Conservation (phyloP, 2,329 filamentous ascomycete genomes). For the Paraphoma sp. region DNA sequence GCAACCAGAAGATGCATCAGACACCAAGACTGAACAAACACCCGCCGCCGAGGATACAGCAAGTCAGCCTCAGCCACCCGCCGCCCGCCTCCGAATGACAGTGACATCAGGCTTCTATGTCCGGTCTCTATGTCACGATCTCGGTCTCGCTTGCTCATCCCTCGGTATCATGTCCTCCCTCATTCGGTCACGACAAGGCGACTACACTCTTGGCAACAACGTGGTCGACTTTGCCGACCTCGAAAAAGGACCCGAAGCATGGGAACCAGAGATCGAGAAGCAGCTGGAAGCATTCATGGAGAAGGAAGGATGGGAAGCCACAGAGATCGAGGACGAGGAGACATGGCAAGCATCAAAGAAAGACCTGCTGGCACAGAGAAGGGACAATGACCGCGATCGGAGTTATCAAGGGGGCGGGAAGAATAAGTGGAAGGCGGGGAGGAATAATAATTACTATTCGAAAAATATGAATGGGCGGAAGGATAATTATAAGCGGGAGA, state of each 20-base stretch:
- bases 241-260: slow-evolving; percentile 76
- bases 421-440: slow-evolving; percentile 9
- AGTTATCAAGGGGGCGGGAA: slow-evolving; percentile 26
- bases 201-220: slow-evolving; percentile 75
- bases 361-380: slow-evolving; percentile 38
- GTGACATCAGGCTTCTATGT: slow-evolving; percentile 98
- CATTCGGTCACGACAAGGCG: slow-evolving; percentile 78
- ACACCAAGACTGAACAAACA: background rate
- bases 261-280: slow-evolving; percentile 75
- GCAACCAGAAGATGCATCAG: background rate
- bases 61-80: slow-evolving; percentile 58
- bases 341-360: slow-evolving; percentile 51
- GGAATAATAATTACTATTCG: slow-evolving; percentile 16
- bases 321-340: slow-evolving; percentile 39
- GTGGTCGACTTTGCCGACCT: slow-evolving; percentile 82
- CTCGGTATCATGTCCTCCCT: slow-evolving; percentile 87
- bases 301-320: slow-evolving; percentile 46
- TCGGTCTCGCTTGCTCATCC: slow-evolving; percentile 82
- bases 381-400: slow-evolving; percentile 26
- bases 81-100: slow-evolving; percentile 84
- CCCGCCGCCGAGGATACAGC: background rate
- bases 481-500: slow-evolving; percentile 8
- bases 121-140: slow-evolving; percentile 88
- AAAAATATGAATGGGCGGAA: slow-evolving; percentile 25
- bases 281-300: slow-evolving; percentile 63